Percentiles rank a stretch among this genome's conserved stretches.
Evolutionary conservation across 192 early-diverging fungal species (phyloP).

Genomic region (Phycomyces blakesleeanus): DNA sequence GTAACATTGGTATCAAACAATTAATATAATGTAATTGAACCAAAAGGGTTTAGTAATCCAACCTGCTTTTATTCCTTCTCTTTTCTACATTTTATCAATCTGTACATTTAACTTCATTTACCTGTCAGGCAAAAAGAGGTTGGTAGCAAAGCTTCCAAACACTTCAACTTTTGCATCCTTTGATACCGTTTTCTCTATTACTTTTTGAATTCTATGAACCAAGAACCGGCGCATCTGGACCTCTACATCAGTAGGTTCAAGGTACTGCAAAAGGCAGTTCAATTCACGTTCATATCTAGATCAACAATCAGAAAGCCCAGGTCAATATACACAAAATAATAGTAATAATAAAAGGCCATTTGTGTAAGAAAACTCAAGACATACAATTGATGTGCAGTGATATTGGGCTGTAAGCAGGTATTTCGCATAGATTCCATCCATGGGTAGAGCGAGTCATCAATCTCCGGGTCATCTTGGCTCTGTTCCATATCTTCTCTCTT

Average conservation of each 20-base stretch:
- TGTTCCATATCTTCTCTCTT: slow-evolving; percentile 1
- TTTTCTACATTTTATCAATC: no score
- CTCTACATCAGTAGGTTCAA: slow-evolving; percentile 81
- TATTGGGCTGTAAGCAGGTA: not conserved
- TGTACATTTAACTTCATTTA: slow-evolving; percentile 35
- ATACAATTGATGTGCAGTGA: slow-evolving; percentile 15
- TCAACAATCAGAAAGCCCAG: no score
- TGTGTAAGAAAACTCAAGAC: no score
- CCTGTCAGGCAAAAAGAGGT: slow-evolving; percentile 82
- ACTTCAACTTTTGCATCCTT: slow-evolving; percentile 43
- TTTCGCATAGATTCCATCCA: slow-evolving; percentile 8
- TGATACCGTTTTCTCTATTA: slow-evolving; percentile 11
- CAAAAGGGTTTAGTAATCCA: no score
- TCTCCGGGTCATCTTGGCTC: not conserved
- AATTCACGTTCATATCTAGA: slow-evolving; percentile 52
- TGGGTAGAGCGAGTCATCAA: not conserved
- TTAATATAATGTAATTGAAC: no score
- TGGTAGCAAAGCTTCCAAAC: slow-evolving; percentile 91
- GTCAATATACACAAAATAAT: no score
- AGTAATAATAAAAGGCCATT: no score
- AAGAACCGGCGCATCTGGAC: slow-evolving; percentile 70
- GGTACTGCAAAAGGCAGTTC: slow-evolving; percentile 68
- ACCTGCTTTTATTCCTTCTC: no score
- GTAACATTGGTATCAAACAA: no score
- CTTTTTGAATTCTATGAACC: slow-evolving; percentile 57